Evolutionary conservation across 1,139 yeast genomes (phyloP), one percentile per base, ranked within the genome.

Genomic region (Yamadazyma trypodendri): DNA sequence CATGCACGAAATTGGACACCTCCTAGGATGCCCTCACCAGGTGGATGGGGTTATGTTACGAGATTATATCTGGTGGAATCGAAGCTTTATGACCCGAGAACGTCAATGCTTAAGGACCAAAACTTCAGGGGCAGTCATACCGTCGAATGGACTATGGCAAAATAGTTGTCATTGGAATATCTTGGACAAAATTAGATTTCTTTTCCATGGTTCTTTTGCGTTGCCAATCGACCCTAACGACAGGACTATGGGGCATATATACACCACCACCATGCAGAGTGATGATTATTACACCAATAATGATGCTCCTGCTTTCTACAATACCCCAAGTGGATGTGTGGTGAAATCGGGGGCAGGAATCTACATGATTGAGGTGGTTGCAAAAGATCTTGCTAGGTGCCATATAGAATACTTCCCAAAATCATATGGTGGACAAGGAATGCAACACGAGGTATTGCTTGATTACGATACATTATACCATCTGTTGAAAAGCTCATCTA

Each of bases 1-100:
- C 51, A 74, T 90, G 84, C 98, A 92, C 58, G 97, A 92, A 57
- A 83, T 89, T 38, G 97, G 98, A 2, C 97, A 92, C 57, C 65
- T 78, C 21, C 66, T 90, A 29, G 96, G 97, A 0, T 84, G 94
- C 48, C 97, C 97, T 1, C 97, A 92, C 60, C 95, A 89, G 60
- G 85, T 81, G 3, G 68, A 73, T 50, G 97, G 97, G 13, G 85
- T 90, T 17, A 92, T 92, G 97, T 61, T 88, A 32, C 72, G 97
- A 44, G 96, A 86, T 46, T 92, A 90, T 54, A 69, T 82, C 11
- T 76, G 83, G 49, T 76, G 88, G 71, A 86, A 90, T 58, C 72
- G 97, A 41, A 77, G 35, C 6, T 90, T 89, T 54, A 72, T 84
- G 69, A 81, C 95, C 0, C 69, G 81, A 42, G 97, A 89, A 56